These are phyloP conservation scores for Puccinia coronata DNA, from an alignment of 1,284 basidiomycete genomes.

Conservation along the genomic window DNA sequence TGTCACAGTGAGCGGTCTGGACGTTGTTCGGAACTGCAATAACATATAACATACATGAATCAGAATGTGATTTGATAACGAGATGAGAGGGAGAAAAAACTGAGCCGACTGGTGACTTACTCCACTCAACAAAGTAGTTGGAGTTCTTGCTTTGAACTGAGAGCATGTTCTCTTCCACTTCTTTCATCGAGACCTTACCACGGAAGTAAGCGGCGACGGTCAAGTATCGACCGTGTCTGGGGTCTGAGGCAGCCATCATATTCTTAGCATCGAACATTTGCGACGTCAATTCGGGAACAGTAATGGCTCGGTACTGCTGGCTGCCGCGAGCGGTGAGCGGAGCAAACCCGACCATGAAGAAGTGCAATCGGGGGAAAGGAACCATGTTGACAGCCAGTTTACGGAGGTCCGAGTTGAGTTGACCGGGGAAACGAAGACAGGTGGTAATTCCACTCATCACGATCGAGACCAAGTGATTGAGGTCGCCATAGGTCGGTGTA, in stretches of 20 bases:
- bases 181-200: slow-evolving; percentile 98
- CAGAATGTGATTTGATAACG: slow-evolving; percentile 62
- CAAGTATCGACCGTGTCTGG: slow-evolving; percentile 80
- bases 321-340: slow-evolving; percentile 58
- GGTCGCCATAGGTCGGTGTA: slow-evolving; percentile 70
- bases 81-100: slow-evolving; percentile 53
- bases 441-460: slow-evolving; percentile 90
- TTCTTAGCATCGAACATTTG: slow-evolving; percentile 81
- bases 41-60: slow-evolving; percentile 69
- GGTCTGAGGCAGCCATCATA: slow-evolving; percentile 93
- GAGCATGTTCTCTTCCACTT: slow-evolving; percentile 86
- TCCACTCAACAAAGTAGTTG: slow-evolving; percentile 82
- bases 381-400: slow-evolving; percentile 91
- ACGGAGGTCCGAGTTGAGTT: slow-evolving; percentile 72
- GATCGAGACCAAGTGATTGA: slow-evolving; percentile 71
- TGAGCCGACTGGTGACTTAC: slow-evolving; percentile 53
- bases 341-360: slow-evolving; percentile 66
- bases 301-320: slow-evolving; percentile 60
- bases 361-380: slow-evolving; percentile 89
- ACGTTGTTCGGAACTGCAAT: slow-evolving; percentile 92
- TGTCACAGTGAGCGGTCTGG: slow-evolving; percentile 50
- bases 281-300: slow-evolving; percentile 67
- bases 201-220: slow-evolving; percentile 96
- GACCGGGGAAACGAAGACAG: slow-evolving; percentile 84
- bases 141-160: slow-evolving; percentile 94